phyloP scores from a whole-genome alignment of 176 grass and related monocot genomes.

The Lolium multiflorum region DNA sequence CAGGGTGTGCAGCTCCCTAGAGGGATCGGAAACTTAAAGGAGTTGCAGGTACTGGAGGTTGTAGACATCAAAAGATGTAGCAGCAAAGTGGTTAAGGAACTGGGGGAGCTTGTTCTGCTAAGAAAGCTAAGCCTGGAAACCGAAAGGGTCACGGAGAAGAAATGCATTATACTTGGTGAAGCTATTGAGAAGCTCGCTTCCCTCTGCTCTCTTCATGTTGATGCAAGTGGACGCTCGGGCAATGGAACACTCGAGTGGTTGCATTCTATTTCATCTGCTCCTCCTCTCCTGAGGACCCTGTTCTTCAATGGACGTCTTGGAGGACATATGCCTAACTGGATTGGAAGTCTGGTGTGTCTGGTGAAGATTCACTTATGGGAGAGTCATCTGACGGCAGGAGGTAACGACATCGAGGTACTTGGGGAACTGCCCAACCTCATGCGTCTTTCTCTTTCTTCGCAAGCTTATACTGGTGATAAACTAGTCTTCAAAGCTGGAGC shows the following conservation, averaged over 20 bases:
- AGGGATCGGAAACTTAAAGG: slow-evolving; percentile 21
- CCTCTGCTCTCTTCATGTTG: not conserved
- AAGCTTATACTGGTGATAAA: accelerated
- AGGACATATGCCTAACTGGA: not conserved
- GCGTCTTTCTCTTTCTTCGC: accelerated
- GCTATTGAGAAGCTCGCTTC: not conserved
- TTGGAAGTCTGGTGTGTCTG: not conserved
- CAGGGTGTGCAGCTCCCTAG: not conserved
- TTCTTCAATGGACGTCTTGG: accelerated
- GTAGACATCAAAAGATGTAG: slow-evolving; percentile 20
- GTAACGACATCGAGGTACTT: not conserved
- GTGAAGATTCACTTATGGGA: not conserved
- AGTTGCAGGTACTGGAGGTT: slow-evolving; percentile 9
- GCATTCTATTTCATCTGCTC: not conserved
- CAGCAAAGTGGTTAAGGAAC: not conserved
- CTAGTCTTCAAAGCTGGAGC: not conserved
- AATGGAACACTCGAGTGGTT: not conserved
- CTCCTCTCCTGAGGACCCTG: not conserved
- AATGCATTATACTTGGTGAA: not conserved
- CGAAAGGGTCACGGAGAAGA: not conserved
- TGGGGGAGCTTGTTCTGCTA: not conserved
- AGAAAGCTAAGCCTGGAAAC: not conserved
- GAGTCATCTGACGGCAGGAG: not conserved
- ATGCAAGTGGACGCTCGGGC: not conserved
- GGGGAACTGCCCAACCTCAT: not conserved